Conservation (phyloP, 2,329 filamentous ascomycete species). For the Ophiocordyceps camponoti-rufipedis region DNA sequence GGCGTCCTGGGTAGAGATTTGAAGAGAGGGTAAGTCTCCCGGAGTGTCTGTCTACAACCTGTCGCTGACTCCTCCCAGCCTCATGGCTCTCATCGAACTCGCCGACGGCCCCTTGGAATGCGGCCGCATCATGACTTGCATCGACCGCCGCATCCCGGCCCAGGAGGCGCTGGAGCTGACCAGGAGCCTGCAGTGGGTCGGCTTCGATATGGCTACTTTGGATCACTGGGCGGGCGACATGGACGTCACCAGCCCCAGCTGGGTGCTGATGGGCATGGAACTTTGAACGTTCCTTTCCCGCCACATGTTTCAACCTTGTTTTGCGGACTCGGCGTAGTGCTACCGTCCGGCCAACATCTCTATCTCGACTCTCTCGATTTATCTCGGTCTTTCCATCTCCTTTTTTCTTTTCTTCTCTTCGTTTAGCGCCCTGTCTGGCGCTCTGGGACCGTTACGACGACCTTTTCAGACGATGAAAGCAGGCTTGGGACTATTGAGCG, state of each 20-base stretch:
- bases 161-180: slow-evolving; percentile 48
- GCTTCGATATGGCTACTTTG: slow-evolving; percentile 68
- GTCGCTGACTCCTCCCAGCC: slow-evolving; percentile 23
- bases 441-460: neutral
- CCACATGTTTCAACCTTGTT: neutral
- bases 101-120: slow-evolving; percentile 62
- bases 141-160: slow-evolving; percentile 51
- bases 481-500: neutral
- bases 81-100: slow-evolving; percentile 82
- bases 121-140: slow-evolving; percentile 59
- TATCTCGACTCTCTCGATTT: neutral
- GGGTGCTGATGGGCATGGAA: slow-evolving; percentile 84
- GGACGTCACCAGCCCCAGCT: slow-evolving; percentile 54
- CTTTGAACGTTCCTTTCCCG: slow-evolving; percentile 29
- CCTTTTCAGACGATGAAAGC: neutral
- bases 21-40: slow-evolving; percentile 59
- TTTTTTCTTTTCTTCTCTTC: neutral
- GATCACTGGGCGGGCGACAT: slow-evolving; percentile 51
- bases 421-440: neutral
- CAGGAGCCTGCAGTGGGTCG: slow-evolving; percentile 82
- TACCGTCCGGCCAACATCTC: neutral
- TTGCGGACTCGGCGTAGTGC: neutral
- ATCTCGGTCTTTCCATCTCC: neutral
- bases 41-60: neutral
- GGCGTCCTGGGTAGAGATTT: slow-evolving; percentile 55